phyloP scores from a whole-genome alignment of 805 yeast species.

The Clavispora phyllophila region DNA sequence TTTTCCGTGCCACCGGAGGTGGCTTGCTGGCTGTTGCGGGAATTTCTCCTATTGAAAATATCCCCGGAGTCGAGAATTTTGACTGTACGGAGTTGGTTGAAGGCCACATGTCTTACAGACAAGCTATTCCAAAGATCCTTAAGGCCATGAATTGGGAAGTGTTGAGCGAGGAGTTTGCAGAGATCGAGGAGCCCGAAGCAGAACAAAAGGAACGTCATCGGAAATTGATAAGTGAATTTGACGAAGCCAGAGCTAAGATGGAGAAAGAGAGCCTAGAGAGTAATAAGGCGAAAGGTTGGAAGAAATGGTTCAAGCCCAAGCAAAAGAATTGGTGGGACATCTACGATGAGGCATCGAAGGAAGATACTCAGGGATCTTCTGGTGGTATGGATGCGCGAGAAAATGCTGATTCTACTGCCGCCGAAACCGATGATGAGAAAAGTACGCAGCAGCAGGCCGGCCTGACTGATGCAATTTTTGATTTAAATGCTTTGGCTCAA shows the following conservation, averaged over 20 bases:
- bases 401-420: background rate
- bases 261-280: constrained; percentile 37
- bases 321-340: constrained; percentile 58
- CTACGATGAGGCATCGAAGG: constrained; percentile 28
- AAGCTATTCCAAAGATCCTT: constrained; percentile 81
- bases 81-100: constrained; percentile 84
- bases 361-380: constrained; percentile 7
- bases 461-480: constrained; percentile 28
- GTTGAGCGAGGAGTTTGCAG: constrained; percentile 84
- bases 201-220: constrained; percentile 81
- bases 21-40: constrained; percentile 93
- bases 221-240: constrained; percentile 77
- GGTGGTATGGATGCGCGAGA: background rate
- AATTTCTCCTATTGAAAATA: constrained; percentile 61
- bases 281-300: constrained; percentile 41
- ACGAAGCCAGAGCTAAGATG: constrained; percentile 69
- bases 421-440: background rate
- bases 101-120: constrained; percentile 97
- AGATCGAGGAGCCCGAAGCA: constrained; percentile 94
- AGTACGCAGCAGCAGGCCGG: background rate
- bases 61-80: constrained; percentile 70
- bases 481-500: constrained; percentile 37
- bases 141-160: constrained; percentile 72
- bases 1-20: constrained; percentile 93
- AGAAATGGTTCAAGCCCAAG: constrained; percentile 42